phyloP scores from a whole-genome alignment of 2,329 filamentous ascomycete genomes.

The Nemania sp. region DNA sequence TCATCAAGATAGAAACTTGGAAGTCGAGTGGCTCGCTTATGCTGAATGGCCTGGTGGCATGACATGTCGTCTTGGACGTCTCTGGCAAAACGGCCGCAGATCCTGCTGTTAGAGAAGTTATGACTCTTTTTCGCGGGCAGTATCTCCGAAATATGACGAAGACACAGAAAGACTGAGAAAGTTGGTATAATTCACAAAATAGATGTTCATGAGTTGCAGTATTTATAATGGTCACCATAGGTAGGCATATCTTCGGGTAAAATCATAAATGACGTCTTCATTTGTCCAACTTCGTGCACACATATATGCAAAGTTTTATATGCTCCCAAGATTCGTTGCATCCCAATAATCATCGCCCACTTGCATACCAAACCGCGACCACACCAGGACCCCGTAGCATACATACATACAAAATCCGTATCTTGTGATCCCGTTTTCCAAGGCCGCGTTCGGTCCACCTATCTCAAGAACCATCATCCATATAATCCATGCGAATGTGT shows the following conservation, averaged over 20 bases:
- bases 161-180: no score
- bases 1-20: conserved; percentile 7
- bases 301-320: conserved; percentile 19
- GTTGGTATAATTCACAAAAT: no score
- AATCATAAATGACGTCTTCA: conserved; percentile 17
- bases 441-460: conserved; percentile 4
- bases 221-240: not conserved
- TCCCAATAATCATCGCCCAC: conserved; percentile 5
- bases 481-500: conserved; percentile 23
- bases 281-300: conserved; percentile 9
- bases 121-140: no score
- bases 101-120: conserved; percentile 1
- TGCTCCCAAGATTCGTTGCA: conserved; percentile 14
- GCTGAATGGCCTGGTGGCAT: not conserved
- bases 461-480: conserved; percentile 22
- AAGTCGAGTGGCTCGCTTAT: conserved; percentile 23
- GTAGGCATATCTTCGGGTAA: not conserved
- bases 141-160: no score
- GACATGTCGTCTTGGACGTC: no score
- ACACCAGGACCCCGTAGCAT: conserved; percentile 17
- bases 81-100: conserved; percentile 9
- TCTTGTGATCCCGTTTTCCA: conserved; percentile 24
- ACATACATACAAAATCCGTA: conserved; percentile 20
- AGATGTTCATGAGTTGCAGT: not conserved
- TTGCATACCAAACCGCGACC: conserved; percentile 1